These are phyloP conservation scores for Penicillium hesseltinei DNA, from an alignment of 2,329 filamentous ascomycete species.

Conservation along the genomic window DNA sequence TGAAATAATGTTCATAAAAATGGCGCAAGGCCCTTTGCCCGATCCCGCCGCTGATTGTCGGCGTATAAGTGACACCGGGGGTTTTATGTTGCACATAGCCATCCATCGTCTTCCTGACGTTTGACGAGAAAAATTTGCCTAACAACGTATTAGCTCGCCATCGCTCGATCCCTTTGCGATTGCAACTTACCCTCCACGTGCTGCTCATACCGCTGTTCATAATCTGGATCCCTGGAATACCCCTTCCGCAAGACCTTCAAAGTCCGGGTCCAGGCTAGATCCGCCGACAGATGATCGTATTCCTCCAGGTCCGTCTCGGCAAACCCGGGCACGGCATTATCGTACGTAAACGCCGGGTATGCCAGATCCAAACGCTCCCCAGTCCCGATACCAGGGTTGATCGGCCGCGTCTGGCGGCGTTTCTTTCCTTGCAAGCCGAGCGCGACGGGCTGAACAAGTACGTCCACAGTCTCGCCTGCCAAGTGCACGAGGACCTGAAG, in stretches of 20 bases:
- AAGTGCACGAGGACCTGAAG: conserved; percentile 58
- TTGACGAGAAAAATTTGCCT: conserved; percentile 38
- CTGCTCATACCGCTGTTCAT: conserved; percentile 38
- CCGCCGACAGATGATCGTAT: conserved; percentile 62
- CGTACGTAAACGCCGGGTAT: conserved; percentile 52
- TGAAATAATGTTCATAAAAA: conserved; percentile 60
- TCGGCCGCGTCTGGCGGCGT: conserved; percentile 48
- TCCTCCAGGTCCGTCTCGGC: conserved; percentile 69
- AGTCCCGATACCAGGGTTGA: conserved; percentile 52
- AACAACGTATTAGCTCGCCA: background rate
- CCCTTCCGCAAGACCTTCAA: conserved; percentile 59
- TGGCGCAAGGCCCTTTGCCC: conserved; percentile 41
- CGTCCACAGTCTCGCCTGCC: conserved; percentile 50
- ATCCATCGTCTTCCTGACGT: conserved; percentile 31
- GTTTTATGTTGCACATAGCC: conserved; percentile 31
- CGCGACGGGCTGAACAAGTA: conserved; percentile 50
- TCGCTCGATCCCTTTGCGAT: too few species aligned
- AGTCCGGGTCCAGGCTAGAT: conserved; percentile 68
- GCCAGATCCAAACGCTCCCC: conserved; percentile 43
- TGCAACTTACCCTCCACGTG: conserved; percentile 33
- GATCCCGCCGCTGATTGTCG: conserved; percentile 44
- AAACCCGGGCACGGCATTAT: conserved; percentile 61
- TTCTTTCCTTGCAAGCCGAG: conserved; percentile 55
- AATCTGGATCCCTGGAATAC: conserved; percentile 49
- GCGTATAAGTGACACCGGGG: conserved; percentile 30